A percentile compares a stretch with the other conserved stretches of the same genome.
Evolutionary conservation across 2,329 filamentous ascomycete species (phyloP).

Genomic region (Fusarium oxysporum): DNA sequence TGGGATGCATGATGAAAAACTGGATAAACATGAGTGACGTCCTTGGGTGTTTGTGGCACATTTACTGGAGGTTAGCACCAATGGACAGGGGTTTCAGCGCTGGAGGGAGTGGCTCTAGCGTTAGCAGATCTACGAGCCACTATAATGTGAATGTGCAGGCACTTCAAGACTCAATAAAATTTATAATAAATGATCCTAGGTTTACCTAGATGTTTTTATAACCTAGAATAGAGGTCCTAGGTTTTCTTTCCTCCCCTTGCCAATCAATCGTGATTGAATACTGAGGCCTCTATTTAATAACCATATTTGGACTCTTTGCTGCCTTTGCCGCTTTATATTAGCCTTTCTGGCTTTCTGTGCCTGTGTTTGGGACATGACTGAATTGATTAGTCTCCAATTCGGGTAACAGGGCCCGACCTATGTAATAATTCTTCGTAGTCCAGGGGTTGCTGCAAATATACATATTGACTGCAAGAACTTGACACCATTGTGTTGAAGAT

Average conservation of each 20-base stretch:
- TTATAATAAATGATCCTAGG: not conserved
- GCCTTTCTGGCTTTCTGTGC: not conserved
- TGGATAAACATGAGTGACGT: not conserved
- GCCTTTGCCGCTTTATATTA: not conserved
- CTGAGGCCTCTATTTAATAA: not conserved
- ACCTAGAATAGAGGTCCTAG: fast-evolving
- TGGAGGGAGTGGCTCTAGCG: not conserved
- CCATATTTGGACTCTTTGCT: not conserved
- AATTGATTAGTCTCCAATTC: not conserved
- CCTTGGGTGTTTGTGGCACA: fast-evolving
- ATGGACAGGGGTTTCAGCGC: not conserved
- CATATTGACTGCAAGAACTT: fast-evolving
- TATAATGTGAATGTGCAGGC: fast-evolving
- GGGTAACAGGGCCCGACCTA: not conserved
- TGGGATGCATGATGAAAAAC: not conserved
- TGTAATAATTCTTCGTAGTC: fast-evolving
- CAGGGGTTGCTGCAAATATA: too few relatives aligned
- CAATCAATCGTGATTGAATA: too few relatives aligned
- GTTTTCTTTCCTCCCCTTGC: fast-evolving
- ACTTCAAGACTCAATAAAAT: fast-evolving
- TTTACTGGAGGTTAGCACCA: not conserved
- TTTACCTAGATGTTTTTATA: not conserved
- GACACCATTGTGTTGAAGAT: not conserved
- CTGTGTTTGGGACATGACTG: fast-evolving
- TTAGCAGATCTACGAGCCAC: fast-evolving